A percentile compares a stretch with the other conserved stretches of the same genome.
Conservation (phyloP, 192 early-diverging fungal genomes). For the Obelidium mucronatum region DNA sequence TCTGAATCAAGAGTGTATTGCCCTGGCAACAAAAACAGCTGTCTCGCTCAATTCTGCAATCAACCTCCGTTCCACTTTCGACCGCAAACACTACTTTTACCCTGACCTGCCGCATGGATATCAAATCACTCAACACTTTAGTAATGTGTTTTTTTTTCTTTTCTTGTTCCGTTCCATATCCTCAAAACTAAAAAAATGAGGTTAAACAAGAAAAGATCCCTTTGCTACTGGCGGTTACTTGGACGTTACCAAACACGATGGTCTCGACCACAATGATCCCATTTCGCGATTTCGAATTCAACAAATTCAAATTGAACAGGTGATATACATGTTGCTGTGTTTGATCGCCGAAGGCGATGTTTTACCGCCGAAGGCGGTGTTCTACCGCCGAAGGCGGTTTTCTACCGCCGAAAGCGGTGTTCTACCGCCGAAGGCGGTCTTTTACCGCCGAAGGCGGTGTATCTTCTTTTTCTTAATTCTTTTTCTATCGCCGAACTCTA, state of each 20-base stretch:
- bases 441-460: too few relatives aligned
- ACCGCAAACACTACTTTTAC: slow-evolving; percentile 97
- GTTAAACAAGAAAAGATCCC: slow-evolving; percentile 53
- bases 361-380: too few relatives aligned
- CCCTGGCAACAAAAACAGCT: slow-evolving; percentile 75
- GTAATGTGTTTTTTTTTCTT: slow-evolving; percentile 9
- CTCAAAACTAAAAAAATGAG: neutral
- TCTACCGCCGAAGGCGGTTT: too few relatives aligned
- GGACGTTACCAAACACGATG: slow-evolving; percentile 64
- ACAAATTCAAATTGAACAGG: slow-evolving; percentile 91
- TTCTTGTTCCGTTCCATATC: neutral
- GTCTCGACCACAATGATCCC: slow-evolving; percentile 52
- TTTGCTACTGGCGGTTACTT: slow-evolving; percentile 79
- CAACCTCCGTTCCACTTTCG: slow-evolving; percentile 75
- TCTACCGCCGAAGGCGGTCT: too few relatives aligned
- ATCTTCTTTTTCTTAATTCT: too few relatives aligned
- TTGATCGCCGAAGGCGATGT: too few relatives aligned
- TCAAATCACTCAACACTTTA: slow-evolving; percentile 90
- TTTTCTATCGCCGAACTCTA: too few relatives aligned
- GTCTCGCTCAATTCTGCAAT: slow-evolving; percentile 74
- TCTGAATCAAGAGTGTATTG: slow-evolving; percentile 77
- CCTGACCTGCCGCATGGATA: slow-evolving; percentile 91
- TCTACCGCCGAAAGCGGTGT: too few relatives aligned
- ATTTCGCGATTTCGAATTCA: slow-evolving; percentile 79
- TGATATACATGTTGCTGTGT: too few relatives aligned